Evolutionary conservation across 176 grass and related monocot genomes (phyloP).

Genomic region (maize (Zea mays)): Zm-B73-REFERENCE-NAM-5.0 NC_050101.1:127928501-127929000

Average conservation of each 20-base stretch:
- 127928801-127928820: neutral
- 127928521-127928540: neutral
- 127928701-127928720: constrained; percentile 82
- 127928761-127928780: constrained; percentile 74
- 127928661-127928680: constrained; percentile 73
- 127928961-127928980: constrained; percentile 67
- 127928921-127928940: constrained; percentile 83
- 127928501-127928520: neutral
- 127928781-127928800: neutral
- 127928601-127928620: constrained; percentile 26
- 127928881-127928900: constrained; percentile 92
- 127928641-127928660: constrained; percentile 82
- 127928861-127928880: constrained; percentile 95
- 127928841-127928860: constrained; percentile 55
- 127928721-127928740: constrained; percentile 91
- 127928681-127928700: constrained; percentile 92
- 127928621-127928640: constrained; percentile 24
- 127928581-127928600: neutral
- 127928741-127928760: constrained; percentile 98
- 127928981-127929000: constrained; percentile 25
- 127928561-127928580: constrained; percentile 1
- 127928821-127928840: constrained; percentile 13
- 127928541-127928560: constrained; percentile 13
- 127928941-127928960: constrained; percentile 97
- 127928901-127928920: constrained; percentile 86